phyloP scores from a whole-genome alignment of 2,329 filamentous ascomycete species.

The Fonsecaea multimorphosa region DNA sequence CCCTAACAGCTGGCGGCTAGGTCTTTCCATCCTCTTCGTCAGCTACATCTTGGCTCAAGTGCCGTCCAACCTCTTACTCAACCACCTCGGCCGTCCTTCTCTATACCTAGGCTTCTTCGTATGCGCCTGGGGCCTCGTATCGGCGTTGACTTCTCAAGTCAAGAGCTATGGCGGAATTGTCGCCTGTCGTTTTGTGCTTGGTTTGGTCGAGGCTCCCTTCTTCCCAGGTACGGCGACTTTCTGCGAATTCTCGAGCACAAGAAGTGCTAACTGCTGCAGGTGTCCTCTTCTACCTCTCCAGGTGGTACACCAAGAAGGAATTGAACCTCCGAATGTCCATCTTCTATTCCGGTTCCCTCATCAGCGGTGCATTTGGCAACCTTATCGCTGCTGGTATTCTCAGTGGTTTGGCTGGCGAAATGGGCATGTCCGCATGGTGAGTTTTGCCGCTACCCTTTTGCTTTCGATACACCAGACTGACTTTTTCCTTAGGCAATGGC shows the following conservation, averaged over 20 bases:
- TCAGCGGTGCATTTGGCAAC: conserved; percentile 60
- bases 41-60: conserved; percentile 50
- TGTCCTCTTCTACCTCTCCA: conserved; percentile 64
- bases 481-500: conserved; percentile 55
- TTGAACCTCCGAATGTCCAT: conserved; percentile 61
- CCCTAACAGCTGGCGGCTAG: conserved; percentile 26
- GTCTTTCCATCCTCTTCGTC: conserved; percentile 53
- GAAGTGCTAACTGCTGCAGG: conserved; percentile 45
- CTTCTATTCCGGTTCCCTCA: conserved; percentile 63
- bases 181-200: conserved; percentile 53
- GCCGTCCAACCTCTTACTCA: conserved; percentile 55
- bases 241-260: not conserved
- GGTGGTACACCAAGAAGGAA: conserved; percentile 68
- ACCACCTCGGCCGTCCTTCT: conserved; percentile 45
- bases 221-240: conserved; percentile 44
- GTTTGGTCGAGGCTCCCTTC: conserved; percentile 54
- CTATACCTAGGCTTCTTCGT: conserved; percentile 55
- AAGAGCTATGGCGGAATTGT: conserved; percentile 50
- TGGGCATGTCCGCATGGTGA: conserved; percentile 64
- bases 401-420: conserved; percentile 56
- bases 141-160: conserved; percentile 52
- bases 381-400: conserved; percentile 61
- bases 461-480: not conserved
- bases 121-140: conserved; percentile 55
- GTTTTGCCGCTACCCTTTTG: conserved; percentile 31